These are phyloP conservation scores for Juglanconis oblonga DNA, from an alignment of 2,329 filamentous ascomycete species.

Conservation along the genomic window DNA sequence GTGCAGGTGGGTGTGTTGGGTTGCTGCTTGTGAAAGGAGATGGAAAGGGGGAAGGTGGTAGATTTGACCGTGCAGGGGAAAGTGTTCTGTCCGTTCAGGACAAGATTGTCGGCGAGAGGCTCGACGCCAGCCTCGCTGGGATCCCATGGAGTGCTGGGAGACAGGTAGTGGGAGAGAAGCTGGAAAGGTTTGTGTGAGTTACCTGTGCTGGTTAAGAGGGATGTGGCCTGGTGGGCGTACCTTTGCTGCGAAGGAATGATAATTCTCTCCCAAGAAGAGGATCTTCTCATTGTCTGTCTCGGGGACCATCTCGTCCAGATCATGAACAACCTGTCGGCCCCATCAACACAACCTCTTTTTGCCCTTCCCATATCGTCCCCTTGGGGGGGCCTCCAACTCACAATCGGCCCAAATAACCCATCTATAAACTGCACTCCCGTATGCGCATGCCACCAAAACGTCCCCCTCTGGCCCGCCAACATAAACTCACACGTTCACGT, in stretches of 20 bases:
- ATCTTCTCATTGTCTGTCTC: conserved; percentile 33
- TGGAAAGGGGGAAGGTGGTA: conserved; percentile 21
- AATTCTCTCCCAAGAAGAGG: conserved; percentile 36
- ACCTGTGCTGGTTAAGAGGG: neutral
- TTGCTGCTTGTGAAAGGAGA: conserved; percentile 16
- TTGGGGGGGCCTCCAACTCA: conserved; percentile 29
- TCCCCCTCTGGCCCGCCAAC: conserved; percentile 37
- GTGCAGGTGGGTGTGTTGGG: conserved; percentile 24
- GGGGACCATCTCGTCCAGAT: conserved; percentile 30
- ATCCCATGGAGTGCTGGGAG: conserved; percentile 32
- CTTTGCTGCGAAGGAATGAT: conserved; percentile 34
- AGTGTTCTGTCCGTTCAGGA: conserved; percentile 37
- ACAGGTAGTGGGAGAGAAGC: conserved; percentile 30
- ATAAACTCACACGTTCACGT: conserved; percentile 61
- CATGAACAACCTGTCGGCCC: conserved; percentile 31
- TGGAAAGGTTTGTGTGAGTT: neutral
- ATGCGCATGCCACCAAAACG: conserved; percentile 60
- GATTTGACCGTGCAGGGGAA: conserved; percentile 32
- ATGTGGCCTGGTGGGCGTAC: conserved; percentile 21
- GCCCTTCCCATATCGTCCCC: conserved; percentile 7
- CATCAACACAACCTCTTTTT: neutral
- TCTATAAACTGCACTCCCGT: conserved; percentile 60
- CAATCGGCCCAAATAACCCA: conserved; percentile 59
- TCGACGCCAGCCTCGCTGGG: conserved; percentile 35
- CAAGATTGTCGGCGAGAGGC: conserved; percentile 37